These are phyloP conservation scores for Solanum megistacrolobum DNA, from an alignment of 257 asterid genomes.

Conservation along the genomic window DNA sequence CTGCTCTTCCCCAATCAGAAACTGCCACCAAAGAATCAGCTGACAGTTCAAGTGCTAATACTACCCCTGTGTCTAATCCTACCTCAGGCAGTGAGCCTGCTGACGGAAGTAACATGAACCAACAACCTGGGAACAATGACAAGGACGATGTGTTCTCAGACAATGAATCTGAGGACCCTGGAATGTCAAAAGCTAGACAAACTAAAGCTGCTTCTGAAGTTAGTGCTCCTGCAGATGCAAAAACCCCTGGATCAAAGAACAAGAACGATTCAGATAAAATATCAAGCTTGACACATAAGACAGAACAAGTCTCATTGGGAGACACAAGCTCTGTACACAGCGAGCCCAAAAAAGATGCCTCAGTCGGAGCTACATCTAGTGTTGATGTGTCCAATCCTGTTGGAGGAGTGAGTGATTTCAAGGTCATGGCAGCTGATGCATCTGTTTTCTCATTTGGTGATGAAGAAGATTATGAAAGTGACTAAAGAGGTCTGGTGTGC, in stretches of 20 bases:
- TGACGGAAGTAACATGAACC: slow-evolving; percentile 15
- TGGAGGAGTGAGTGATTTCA: slow-evolving; percentile 75
- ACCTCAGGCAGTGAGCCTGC: slow-evolving; percentile 25
- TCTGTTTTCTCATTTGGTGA: slow-evolving; percentile 92
- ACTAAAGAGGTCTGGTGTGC: slow-evolving; percentile 16
- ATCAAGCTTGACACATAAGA: slow-evolving; percentile 29
- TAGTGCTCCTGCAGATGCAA: slow-evolving; percentile 6
- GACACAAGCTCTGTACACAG: slow-evolving; percentile 17
- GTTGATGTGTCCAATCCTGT: slow-evolving; percentile 18
- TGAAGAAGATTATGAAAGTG: slow-evolving; percentile 89
- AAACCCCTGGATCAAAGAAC: slow-evolving; percentile 14
- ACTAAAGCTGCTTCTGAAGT: slow-evolving; percentile 23
- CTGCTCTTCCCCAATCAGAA: slow-evolving; percentile 35
- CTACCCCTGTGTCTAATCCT: slow-evolving; percentile 23
- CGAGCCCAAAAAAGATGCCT: slow-evolving; percentile 37
- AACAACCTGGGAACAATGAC: slow-evolving; percentile 18
- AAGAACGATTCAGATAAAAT: slow-evolving; percentile 23
- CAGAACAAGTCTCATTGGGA: slow-evolving; percentile 48
- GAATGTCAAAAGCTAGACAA: slow-evolving; percentile 25
- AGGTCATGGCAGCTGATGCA: slow-evolving; percentile 93
- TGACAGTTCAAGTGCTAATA: slow-evolving; percentile 22
- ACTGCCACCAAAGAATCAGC: slow-evolving; percentile 17
- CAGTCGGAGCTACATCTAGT: slow-evolving; percentile 10
- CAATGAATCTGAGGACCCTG: slow-evolving; percentile 42
- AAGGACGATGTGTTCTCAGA: slow-evolving; percentile 68